Conservation (phyloP, 2,329 filamentous ascomycete species). For the Pyrenophora graminea region DNA sequence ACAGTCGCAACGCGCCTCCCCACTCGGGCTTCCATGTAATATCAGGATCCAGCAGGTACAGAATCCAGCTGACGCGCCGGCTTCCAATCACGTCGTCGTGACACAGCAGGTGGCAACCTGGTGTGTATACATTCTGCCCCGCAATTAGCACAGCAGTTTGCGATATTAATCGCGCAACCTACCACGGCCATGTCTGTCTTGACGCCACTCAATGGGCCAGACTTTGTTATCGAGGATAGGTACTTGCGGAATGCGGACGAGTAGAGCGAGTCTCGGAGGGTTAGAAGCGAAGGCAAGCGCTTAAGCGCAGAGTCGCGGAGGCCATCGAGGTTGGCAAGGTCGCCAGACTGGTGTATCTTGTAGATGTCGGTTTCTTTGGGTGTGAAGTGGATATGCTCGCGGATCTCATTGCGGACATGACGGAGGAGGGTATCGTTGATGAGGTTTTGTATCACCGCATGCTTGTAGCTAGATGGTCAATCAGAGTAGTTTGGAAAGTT, state of each 20-base stretch:
- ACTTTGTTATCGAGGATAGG: constrained; percentile 81
- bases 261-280: constrained; percentile 92
- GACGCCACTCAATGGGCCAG: constrained; percentile 82
- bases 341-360: constrained; percentile 98
- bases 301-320: constrained; percentile 83
- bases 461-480: constrained; percentile 68
- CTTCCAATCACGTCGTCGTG: constrained; percentile 99
- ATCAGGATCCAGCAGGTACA: constrained; percentile 94
- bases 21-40: constrained; percentile 86
- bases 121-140: constrained; percentile 81
- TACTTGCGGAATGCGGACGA: constrained; percentile 87
- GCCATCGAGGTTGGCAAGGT: constrained; percentile 94
- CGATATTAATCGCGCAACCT: constrained; percentile 10
- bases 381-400: constrained; percentile 89
- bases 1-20: constrained; percentile 90
- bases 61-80: constrained; percentile 91
- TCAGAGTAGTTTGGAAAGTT: constrained; percentile 9
- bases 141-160: constrained; percentile 16
- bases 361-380: constrained; percentile 99
- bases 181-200: constrained; percentile 98
- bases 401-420: constrained; percentile 84
- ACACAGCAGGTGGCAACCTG: constrained; percentile 91
- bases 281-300: constrained; percentile 85
- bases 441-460: constrained; percentile 82
- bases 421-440: constrained; percentile 83